Percentiles rank a stretch among this genome's conserved stretches.
phyloP scores from a whole-genome alignment of 108 stramenopile species.

The Asterionellopsis glacialis region DNA sequence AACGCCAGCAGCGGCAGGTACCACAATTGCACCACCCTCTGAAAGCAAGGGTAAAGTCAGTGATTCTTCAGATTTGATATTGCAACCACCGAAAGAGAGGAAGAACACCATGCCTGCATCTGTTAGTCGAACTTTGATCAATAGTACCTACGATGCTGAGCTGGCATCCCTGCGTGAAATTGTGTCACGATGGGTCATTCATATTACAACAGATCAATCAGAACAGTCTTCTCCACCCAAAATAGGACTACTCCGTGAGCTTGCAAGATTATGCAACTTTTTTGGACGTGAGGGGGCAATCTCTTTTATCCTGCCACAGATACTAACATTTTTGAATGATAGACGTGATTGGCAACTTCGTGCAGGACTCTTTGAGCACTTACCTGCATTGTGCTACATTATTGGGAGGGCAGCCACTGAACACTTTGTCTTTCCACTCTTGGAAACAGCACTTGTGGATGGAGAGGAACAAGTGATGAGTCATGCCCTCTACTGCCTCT shows the following conservation, averaged over 20 bases:
- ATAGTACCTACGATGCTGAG: conserved; percentile 72
- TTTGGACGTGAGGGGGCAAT: conserved; percentile 87
- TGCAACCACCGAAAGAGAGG: too few relatives aligned
- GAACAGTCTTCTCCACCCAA: conserved; percentile 80
- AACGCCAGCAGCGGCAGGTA: conserved; percentile 6
- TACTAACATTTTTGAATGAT: conserved; percentile 93
- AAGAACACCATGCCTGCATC: conserved; percentile 2
- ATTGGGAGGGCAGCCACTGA: conserved; percentile 89
- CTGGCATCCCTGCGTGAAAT: conserved; percentile 71
- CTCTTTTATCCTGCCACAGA: conserved; percentile 86
- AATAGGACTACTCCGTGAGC: conserved; percentile 72
- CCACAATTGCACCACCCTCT: conserved; percentile 9
- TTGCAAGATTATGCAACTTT: conserved; percentile 87
- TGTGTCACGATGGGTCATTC: conserved; percentile 82
- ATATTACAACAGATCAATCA: conserved; percentile 82
- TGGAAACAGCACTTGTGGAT: conserved; percentile 92
- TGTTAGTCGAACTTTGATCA: conserved; percentile 32
- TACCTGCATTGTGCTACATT: conserved; percentile 85
- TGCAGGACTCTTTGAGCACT: conserved; percentile 79
- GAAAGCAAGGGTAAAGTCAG: conserved; percentile 7
- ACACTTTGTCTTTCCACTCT: conserved; percentile 91
- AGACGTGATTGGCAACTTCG: conserved; percentile 92
- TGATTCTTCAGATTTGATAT: conserved; percentile 8
- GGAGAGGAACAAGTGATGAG: conserved; percentile 79
- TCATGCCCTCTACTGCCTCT: conserved; percentile 63